Percentiles rank a stretch among this genome's conserved stretches.
These are phyloP conservation scores for Alternaria dauci DNA, from an alignment of 2,329 filamentous ascomycete genomes.

Conservation along the genomic window DNA sequence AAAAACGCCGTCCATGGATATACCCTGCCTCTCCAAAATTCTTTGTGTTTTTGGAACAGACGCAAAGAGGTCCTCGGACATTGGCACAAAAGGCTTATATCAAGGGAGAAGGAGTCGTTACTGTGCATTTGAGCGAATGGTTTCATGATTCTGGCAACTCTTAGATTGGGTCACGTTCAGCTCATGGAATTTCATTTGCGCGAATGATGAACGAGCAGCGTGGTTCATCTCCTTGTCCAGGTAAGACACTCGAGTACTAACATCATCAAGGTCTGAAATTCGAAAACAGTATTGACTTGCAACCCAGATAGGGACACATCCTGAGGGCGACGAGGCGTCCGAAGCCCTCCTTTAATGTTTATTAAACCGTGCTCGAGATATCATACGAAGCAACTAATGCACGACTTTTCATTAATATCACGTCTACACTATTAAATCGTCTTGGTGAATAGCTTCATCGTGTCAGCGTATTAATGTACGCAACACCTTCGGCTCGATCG, in stretches of 20 bases:
- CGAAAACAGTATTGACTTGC: no score
- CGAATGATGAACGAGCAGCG: no score
- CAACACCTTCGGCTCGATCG: constrained; percentile 31
- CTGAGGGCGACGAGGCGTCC: neutral
- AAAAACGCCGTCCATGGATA: neutral
- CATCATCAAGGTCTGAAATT: no score
- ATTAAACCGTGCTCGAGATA: neutral
- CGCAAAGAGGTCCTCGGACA: neutral
- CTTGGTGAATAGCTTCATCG: constrained; percentile 8
- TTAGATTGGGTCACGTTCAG: neutral
- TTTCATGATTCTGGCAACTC: neutral
- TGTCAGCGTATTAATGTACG: constrained; percentile 36
- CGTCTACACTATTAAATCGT: neutral
- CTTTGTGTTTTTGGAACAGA: neutral
- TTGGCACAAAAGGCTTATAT: neutral
- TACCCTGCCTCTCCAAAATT: neutral
- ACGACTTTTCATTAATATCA: neutral
- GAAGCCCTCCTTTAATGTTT: neutral
- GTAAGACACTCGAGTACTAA: no score
- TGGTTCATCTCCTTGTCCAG: no score
- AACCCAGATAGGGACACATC: no score
- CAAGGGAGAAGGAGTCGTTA: neutral
- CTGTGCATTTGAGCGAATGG: neutral
- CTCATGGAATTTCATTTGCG: neutral
- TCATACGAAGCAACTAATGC: neutral